Evolutionary conservation across 2,329 filamentous ascomycete genomes (phyloP).

Genomic region (Zymoseptoria crescenta): DNA sequence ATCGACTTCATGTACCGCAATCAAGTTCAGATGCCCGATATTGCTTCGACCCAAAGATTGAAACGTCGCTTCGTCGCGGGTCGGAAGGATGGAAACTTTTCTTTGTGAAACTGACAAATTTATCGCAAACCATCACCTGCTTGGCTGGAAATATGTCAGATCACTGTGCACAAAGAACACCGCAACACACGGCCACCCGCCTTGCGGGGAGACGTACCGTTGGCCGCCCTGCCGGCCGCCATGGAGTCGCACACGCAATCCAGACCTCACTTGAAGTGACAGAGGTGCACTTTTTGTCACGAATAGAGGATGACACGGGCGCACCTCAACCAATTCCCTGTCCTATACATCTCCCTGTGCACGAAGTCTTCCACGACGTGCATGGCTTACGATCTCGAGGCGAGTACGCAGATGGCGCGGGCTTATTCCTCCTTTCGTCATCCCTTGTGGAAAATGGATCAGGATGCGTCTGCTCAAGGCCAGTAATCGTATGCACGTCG

Average conservation of each 20-base stretch:
- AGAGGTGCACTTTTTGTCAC: not conserved
- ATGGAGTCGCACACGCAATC: not conserved
- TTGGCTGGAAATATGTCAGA: not conserved
- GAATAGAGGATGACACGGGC: not conserved
- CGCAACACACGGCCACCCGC: not conserved
- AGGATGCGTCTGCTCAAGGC: not conserved
- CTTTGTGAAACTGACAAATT: not conserved
- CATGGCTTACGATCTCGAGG: not conserved
- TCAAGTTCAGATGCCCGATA: not conserved
- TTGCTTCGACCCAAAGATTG: not conserved
- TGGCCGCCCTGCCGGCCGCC: not conserved
- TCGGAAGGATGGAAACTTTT: not conserved
- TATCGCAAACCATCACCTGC: not conserved
- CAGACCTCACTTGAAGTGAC: not conserved
- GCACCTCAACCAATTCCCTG: not conserved
- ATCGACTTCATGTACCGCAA: not conserved
- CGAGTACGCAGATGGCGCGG: constrained; percentile 9
- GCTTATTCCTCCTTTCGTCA: constrained; percentile 2
- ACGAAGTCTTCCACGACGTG: not conserved
- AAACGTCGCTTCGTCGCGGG: not conserved
- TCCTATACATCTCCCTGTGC: not conserved
- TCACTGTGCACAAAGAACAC: not conserved
- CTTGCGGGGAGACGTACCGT: not conserved
- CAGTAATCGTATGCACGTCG: not conserved
- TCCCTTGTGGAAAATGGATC: constrained; percentile 5